A percentile compares a stretch with the other conserved stretches of the same genome.
phyloP scores from a whole-genome alignment of 2,329 filamentous ascomycete species.

The Pestalotiopsis sp. region DNA sequence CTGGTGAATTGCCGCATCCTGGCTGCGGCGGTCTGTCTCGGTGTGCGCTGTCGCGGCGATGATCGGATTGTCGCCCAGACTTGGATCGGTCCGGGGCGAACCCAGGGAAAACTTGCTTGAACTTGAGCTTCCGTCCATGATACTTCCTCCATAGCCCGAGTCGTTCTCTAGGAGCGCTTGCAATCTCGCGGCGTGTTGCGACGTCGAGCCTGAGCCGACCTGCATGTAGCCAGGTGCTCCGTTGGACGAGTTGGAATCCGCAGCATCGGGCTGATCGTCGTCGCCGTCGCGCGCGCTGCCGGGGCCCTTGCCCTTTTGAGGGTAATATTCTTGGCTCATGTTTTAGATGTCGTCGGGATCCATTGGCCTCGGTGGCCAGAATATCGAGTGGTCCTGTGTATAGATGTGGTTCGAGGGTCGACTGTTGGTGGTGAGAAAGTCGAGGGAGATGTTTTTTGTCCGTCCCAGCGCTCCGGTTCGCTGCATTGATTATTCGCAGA shows the following conservation, averaged over 20 bases:
- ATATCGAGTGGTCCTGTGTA: conserved; percentile 16
- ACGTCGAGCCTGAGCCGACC: conserved; percentile 79
- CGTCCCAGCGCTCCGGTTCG: not conserved
- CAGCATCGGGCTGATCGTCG: conserved; percentile 23
- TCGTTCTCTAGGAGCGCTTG: conserved; percentile 83
- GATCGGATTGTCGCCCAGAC: conserved; percentile 47
- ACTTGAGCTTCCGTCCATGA: conserved; percentile 62
- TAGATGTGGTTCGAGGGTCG: not conserved
- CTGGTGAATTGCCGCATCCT: conserved; percentile 87
- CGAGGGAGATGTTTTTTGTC: conserved; percentile 3
- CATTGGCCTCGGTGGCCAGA: conserved; percentile 33
- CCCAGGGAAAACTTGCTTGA: conserved; percentile 32
- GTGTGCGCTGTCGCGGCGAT: conserved; percentile 42
- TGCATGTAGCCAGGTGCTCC: conserved; percentile 76
- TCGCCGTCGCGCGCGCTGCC: conserved; percentile 33
- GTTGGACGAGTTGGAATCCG: conserved; percentile 27
- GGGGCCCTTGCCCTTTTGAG: conserved; percentile 54
- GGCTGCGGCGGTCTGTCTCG: conserved; percentile 66
- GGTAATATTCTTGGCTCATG: conserved; percentile 65
- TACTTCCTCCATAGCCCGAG: conserved; percentile 88
- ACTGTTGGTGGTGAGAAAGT: not conserved
- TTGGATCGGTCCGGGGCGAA: conserved; percentile 44
- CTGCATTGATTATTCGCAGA: conserved; percentile 10
- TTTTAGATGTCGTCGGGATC: conserved; percentile 31
- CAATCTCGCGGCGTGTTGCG: conserved; percentile 78